A percentile compares a stretch with the other conserved stretches of the same genome.
phyloP scores from a whole-genome alignment of 2,329 filamentous ascomycete genomes.

The Alternaria gansuensis region DNA sequence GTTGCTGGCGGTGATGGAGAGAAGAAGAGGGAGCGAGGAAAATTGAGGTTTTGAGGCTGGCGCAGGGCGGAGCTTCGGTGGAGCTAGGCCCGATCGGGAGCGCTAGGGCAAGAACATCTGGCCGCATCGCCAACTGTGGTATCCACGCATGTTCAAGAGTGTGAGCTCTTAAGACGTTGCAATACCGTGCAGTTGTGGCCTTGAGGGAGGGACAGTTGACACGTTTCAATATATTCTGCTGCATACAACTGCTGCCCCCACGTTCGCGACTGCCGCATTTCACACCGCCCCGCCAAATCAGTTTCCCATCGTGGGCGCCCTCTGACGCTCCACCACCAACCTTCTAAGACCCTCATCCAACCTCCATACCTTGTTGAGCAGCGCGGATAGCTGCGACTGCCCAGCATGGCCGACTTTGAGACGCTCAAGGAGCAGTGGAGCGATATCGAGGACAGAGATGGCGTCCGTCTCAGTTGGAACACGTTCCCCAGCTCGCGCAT shows the following conservation, averaged over 20 bases:
- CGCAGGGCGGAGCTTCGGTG: slow-evolving; percentile 24
- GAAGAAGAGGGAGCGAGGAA: slow-evolving; percentile 54
- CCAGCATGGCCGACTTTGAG: slow-evolving; percentile 83
- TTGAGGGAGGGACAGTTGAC: slow-evolving; percentile 19
- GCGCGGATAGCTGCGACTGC: slow-evolving; percentile 1
- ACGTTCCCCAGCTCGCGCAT: slow-evolving; percentile 98
- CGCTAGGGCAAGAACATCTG: slow-evolving; percentile 29
- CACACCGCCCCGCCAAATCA: slow-evolving; percentile 38
- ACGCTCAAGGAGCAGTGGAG: slow-evolving; percentile 94
- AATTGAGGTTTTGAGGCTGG: slow-evolving; percentile 39
- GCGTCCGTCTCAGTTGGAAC: slow-evolving; percentile 96
- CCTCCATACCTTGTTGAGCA: slow-evolving; percentile 9
- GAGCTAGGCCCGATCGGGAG: slow-evolving; percentile 34
- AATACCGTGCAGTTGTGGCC: slow-evolving; percentile 23
- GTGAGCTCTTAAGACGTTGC: slow-evolving; percentile 41
- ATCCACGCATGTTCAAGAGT: slow-evolving; percentile 20
- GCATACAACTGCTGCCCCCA: slow-evolving; percentile 12
- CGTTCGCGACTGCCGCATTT: slow-evolving; percentile 19
- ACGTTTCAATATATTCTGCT: slow-evolving; percentile 14
- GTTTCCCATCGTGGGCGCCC: slow-evolving; percentile 43
- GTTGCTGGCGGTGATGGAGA: slow-evolving; percentile 63
- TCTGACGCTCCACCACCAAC: slow-evolving; percentile 41
- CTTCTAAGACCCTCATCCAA: slow-evolving; percentile 28
- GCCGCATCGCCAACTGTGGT: slow-evolving; percentile 21
- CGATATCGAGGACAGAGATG: slow-evolving; percentile 95